A percentile compares a stretch with the other conserved stretches of the same genome.
These are phyloP conservation scores for Porphyra umbilicalis DNA, from an alignment of 31 red algal species.

Conservation along the genomic window DNA sequence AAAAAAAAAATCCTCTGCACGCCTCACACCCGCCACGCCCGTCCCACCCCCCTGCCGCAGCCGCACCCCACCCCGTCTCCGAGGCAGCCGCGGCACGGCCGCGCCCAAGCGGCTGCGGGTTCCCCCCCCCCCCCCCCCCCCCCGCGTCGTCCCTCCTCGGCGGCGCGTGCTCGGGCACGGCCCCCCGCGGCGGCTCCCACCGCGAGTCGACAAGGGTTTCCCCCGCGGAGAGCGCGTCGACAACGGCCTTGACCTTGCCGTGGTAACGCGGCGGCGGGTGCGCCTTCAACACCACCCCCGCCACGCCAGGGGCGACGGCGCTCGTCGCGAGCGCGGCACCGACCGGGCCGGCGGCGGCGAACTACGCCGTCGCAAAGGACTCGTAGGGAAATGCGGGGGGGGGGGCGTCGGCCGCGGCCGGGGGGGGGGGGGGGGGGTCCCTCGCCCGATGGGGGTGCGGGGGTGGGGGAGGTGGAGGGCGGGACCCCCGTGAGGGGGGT, in stretches of 20 bases:
- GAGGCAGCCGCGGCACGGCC: too few species aligned
- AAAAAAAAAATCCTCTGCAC: neutral
- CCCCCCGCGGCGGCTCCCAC: neutral
- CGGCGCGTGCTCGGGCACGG: neutral
- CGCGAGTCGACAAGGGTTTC: slow-evolving; percentile 5
- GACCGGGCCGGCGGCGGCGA: slow-evolving; percentile 28
- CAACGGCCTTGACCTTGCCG: slow-evolving; percentile 63
- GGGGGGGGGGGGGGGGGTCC: neutral
- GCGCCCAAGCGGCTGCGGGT: too few species aligned
- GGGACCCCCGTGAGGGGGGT: neutral
- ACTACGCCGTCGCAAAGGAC: slow-evolving; percentile 27
- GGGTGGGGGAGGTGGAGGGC: neutral
- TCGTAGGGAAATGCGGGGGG: neutral
- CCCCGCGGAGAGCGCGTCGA: slow-evolving; percentile 39
- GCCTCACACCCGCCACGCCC: neutral
- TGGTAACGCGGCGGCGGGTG: slow-evolving; percentile 39
- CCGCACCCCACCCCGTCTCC: too few species aligned
- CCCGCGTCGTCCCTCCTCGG: neutral
- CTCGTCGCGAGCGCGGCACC: slow-evolving; percentile 22
- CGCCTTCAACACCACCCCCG: slow-evolving; percentile 24
- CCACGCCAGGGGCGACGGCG: slow-evolving; percentile 11
- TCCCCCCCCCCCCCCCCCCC: neutral
- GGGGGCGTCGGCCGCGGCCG: neutral
- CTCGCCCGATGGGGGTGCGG: neutral
- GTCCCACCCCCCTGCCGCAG: neutral